A percentile compares a stretch with the other conserved stretches of the same genome.
These are phyloP conservation scores for Hypoxylon intermedium DNA, from an alignment of 495 filamentous ascomycete species.

Conservation along the genomic window DNA sequence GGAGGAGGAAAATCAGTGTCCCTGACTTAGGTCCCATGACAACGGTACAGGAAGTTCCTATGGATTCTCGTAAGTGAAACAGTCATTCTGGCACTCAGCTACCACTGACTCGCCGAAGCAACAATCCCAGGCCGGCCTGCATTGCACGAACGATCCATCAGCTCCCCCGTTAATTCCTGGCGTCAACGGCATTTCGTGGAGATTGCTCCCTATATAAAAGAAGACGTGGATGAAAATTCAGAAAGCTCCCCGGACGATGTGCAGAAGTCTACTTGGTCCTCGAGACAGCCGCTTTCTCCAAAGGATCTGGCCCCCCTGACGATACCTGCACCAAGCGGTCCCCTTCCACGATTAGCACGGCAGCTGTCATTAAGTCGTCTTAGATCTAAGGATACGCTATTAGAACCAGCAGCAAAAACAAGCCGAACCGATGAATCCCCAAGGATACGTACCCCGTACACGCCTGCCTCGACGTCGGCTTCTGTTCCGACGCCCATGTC, in stretches of 20 bases:
- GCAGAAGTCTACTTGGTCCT: slow-evolving; percentile 30
- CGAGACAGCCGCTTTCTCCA: slow-evolving; percentile 55
- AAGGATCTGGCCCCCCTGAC: slow-evolving; percentile 59
- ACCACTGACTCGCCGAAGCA: slow-evolving; percentile 56
- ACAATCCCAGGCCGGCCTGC: slow-evolving; percentile 75
- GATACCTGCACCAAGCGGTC: slow-evolving; percentile 53
- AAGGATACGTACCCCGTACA: slow-evolving; percentile 51
- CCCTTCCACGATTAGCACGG: slow-evolving; percentile 45
- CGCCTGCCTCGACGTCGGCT: slow-evolving; percentile 51
- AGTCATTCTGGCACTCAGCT: neutral
- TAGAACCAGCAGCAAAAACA: slow-evolving; percentile 44
- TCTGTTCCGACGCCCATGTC: slow-evolving; percentile 50
- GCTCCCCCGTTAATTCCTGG: slow-evolving; percentile 63
- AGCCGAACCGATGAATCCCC: slow-evolving; percentile 55
- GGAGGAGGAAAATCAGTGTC: slow-evolving; percentile 67
- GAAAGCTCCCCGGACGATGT: slow-evolving; percentile 23
- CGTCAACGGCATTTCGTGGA: slow-evolving; percentile 55
- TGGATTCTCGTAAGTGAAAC: slow-evolving; percentile 74
- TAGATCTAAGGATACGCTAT: slow-evolving; percentile 48
- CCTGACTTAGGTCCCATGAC: slow-evolving; percentile 72
- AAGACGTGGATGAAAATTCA: slow-evolving; percentile 36
- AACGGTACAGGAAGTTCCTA: slow-evolving; percentile 68
- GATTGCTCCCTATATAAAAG: slow-evolving; percentile 40
- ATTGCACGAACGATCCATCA: slow-evolving; percentile 70
- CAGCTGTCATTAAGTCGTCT: slow-evolving; percentile 50